Percentiles rank a stretch among this genome's conserved stretches.
phyloP scores from a whole-genome alignment of 768 basidiomycete species.

The Phylloporus sp. region DNA sequence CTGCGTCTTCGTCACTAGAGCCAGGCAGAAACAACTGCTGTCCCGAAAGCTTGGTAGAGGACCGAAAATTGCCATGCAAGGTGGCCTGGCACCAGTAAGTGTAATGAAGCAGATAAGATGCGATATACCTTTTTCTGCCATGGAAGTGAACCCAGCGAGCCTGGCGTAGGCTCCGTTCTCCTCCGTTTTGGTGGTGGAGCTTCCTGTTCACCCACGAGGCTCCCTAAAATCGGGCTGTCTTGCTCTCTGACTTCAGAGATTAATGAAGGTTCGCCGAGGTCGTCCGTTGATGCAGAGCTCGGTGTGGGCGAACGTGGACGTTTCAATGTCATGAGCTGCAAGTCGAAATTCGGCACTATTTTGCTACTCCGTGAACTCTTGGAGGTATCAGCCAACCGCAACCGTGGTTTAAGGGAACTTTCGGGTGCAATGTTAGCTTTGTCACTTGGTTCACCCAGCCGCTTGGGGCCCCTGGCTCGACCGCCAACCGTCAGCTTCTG shows the following conservation, averaged over 20 bases:
- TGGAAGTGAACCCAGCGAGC: not conserved
- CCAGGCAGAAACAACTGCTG: conserved; percentile 18
- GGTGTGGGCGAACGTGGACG: conserved; percentile 20
- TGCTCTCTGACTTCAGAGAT: conserved; percentile 33
- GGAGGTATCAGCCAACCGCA: conserved; percentile 39
- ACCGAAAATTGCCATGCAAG: not conserved
- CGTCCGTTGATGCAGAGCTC: conserved; percentile 18
- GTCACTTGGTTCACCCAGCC: conserved; percentile 42
- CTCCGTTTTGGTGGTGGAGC: conserved; percentile 18
- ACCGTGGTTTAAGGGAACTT: conserved; percentile 35
- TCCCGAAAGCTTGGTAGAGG: not conserved
- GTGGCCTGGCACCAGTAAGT: conserved; percentile 10
- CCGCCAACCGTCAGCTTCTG: conserved; percentile 8
- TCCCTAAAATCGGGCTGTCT: conserved; percentile 28
- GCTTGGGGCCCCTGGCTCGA: conserved; percentile 21
- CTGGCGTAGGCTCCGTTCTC: not conserved
- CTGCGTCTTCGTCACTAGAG: conserved; percentile 12
- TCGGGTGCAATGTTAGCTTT: conserved; percentile 39
- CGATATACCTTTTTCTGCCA: conserved; percentile 15
- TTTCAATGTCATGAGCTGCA: conserved; percentile 41
- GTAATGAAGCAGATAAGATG: not conserved
- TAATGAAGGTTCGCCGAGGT: conserved; percentile 36
- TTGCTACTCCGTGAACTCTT: conserved; percentile 12
- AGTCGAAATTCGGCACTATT: conserved; percentile 42
- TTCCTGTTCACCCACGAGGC: conserved; percentile 27